These are phyloP conservation scores for Apostasia ramifera DNA, from an alignment of 106 monocot species.

Conservation along the genomic window DNA sequence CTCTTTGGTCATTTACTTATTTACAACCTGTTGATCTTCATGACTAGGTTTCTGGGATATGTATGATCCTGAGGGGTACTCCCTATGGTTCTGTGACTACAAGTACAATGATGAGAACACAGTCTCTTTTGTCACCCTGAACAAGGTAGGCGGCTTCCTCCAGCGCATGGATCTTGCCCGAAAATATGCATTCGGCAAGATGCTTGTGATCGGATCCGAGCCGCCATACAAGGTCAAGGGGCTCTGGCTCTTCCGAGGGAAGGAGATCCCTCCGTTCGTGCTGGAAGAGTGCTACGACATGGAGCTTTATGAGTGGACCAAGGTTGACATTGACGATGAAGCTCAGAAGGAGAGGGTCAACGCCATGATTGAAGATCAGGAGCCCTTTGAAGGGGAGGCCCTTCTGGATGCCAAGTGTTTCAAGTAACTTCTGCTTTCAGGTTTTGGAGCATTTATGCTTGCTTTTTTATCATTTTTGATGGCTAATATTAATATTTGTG, in stretches of 20 bases:
- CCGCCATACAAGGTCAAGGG: constrained; percentile 66
- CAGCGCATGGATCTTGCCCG: constrained; percentile 64
- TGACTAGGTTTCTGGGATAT: constrained; percentile 61
- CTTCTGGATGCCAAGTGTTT: constrained; percentile 64
- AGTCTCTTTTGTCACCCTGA: constrained; percentile 56
- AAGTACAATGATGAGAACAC: constrained; percentile 68
- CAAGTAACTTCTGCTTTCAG: constrained; percentile 15
- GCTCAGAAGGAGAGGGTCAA: constrained; percentile 61
- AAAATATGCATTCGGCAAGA: constrained; percentile 72
- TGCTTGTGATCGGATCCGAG: constrained; percentile 52
- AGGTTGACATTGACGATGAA: constrained; percentile 46
- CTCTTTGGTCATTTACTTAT: too few species aligned
- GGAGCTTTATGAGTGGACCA: constrained; percentile 64
- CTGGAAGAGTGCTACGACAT: constrained; percentile 65
- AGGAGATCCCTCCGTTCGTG: constrained; percentile 48
- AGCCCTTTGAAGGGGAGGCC: constrained; percentile 61
- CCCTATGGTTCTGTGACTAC: constrained; percentile 68
- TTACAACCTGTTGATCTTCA: too few species aligned
- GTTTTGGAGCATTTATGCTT: neutral
- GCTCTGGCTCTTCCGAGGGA: constrained; percentile 59
- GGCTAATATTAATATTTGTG: too few species aligned
- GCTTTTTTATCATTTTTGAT: too few species aligned
- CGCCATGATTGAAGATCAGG: constrained; percentile 71
- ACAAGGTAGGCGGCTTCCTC: constrained; percentile 65
- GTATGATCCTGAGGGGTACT: constrained; percentile 68